Evolutionary conservation across 164 flowering plant species (phyloP).

Genomic region (Vitis labrusca): DNA sequence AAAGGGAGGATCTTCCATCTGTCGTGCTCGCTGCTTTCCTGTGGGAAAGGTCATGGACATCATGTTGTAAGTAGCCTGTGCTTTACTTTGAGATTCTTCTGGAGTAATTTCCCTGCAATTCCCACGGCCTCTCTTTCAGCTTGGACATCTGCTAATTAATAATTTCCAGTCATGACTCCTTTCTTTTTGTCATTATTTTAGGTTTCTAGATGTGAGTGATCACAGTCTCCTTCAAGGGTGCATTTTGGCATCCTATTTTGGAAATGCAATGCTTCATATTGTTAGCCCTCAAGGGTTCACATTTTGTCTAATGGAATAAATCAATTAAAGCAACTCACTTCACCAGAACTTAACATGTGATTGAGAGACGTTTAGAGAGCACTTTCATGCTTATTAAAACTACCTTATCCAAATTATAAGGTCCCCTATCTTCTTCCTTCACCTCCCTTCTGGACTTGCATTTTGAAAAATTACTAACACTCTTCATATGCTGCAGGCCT

Average conservation of each 20-base stretch:
- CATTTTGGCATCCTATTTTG: neutral
- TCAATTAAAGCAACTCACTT: too few relatives aligned
- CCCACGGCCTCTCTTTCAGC: neutral
- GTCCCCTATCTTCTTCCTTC: neutral
- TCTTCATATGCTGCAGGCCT: slow-evolving; percentile 58
- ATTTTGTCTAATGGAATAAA: too few relatives aligned
- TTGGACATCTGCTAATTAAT: neutral
- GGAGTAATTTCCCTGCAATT: neutral
- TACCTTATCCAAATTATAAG: neutral
- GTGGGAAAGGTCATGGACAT: slow-evolving; percentile 80
- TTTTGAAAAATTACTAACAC: neutral
- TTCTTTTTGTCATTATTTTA: too few relatives aligned
- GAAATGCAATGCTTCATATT: too few relatives aligned
- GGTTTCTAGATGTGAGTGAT: too few relatives aligned
- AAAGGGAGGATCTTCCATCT: slow-evolving; percentile 90
- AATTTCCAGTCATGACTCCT: too few relatives aligned
- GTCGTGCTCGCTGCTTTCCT: slow-evolving; percentile 97
- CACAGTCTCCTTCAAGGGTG: neutral
- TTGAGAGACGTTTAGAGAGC: neutral
- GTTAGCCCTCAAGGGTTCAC: too few relatives aligned
- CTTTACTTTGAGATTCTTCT: neutral
- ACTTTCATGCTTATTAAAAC: neutral
- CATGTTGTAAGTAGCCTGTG: slow-evolving; percentile 62
- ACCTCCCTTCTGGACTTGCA: neutral
- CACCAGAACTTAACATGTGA: too few relatives aligned